Evolutionary conservation across 1,284 basidiomycete species (phyloP).

Genomic region (Fomitopsis betulina): DNA sequence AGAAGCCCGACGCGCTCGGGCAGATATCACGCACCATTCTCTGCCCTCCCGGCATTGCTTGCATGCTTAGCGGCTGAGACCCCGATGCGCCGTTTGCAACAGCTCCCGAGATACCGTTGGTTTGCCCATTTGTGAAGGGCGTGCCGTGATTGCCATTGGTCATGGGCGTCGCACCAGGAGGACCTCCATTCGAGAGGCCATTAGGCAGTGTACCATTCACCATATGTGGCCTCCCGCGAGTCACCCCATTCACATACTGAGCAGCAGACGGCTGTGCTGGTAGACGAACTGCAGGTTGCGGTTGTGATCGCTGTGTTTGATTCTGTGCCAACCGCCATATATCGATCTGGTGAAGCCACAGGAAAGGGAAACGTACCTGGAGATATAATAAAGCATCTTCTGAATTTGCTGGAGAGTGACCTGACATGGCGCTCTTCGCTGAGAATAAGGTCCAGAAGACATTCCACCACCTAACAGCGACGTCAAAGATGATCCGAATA

Average conservation of each 20-base stretch:
- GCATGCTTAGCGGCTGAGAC: slow-evolving; percentile 8
- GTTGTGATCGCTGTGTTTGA: slow-evolving; percentile 32
- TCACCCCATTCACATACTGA: slow-evolving; percentile 31
- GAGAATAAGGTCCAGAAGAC: slow-evolving; percentile 82
- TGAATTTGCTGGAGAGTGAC: slow-evolving; percentile 36
- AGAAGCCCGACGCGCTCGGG: neutral
- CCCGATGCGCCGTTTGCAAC: slow-evolving; percentile 17
- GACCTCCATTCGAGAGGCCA: slow-evolving; percentile 30
- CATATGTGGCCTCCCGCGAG: slow-evolving; percentile 15
- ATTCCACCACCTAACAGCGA: slow-evolving; percentile 67
- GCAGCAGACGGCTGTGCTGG: slow-evolving; percentile 10
- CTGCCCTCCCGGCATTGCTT: slow-evolving; percentile 25
- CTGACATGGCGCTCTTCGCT: slow-evolving; percentile 54
- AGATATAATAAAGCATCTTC: slow-evolving; percentile 71
- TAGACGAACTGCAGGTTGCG: slow-evolving; percentile 17
- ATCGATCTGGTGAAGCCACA: neutral
- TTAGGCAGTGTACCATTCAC: slow-evolving; percentile 26
- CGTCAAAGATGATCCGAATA: neutral
- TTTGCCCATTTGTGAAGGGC: slow-evolving; percentile 14
- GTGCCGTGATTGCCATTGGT: slow-evolving; percentile 29
- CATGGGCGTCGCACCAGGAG: slow-evolving; percentile 23
- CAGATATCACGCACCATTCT: slow-evolving; percentile 19
- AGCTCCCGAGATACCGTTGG: slow-evolving; percentile 35
- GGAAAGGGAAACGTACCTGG: slow-evolving; percentile 42
- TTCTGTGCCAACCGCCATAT: slow-evolving; percentile 24